Percentiles rank a stretch among this genome's conserved stretches.
Evolutionary conservation across 345 rosid species (phyloP).

Genomic region (thale cress (Arabidopsis thaliana)): DNA sequence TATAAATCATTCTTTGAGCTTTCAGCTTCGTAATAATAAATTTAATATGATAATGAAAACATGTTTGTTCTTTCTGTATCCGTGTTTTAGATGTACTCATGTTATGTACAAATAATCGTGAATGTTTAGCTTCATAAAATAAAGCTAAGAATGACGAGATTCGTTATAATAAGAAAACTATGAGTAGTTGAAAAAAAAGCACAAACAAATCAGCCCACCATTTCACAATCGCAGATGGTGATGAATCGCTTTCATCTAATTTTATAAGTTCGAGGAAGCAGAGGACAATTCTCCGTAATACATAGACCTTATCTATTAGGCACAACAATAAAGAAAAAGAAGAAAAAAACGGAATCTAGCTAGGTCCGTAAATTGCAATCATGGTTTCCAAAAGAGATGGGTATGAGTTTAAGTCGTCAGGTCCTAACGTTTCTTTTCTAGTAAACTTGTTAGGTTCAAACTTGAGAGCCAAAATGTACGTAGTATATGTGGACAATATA

Average conservation of each 20-base stretch:
- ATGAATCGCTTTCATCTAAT: constrained; percentile 38
- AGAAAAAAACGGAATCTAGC: constrained; percentile 18
- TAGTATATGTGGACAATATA: no score
- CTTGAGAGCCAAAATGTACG: background rate
- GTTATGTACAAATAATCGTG: background rate
- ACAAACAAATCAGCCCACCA: constrained; percentile 18
- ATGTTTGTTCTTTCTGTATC: background rate
- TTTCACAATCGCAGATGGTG: constrained; percentile 27
- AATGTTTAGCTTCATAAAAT: background rate
- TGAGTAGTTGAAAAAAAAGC: background rate
- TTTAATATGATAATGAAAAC: background rate
- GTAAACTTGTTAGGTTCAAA: constrained; percentile 34
- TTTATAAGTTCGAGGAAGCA: constrained; percentile 25
- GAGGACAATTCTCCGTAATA: constrained; percentile 32
- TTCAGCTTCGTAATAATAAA: background rate
- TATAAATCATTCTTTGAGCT: background rate
- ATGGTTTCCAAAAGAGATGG: constrained; percentile 31
- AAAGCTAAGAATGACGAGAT: background rate
- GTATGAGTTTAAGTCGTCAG: constrained; percentile 36
- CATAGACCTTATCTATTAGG: constrained; percentile 31
- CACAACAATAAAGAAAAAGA: background rate
- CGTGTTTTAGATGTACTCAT: background rate
- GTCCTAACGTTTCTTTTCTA: constrained; percentile 36
- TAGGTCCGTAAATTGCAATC: constrained; percentile 37
- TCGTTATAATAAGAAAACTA: background rate